Evolutionary conservation across 176 grass and related monocot genomes (phyloP).

Genomic region (Oryza meyeriana): DNA sequence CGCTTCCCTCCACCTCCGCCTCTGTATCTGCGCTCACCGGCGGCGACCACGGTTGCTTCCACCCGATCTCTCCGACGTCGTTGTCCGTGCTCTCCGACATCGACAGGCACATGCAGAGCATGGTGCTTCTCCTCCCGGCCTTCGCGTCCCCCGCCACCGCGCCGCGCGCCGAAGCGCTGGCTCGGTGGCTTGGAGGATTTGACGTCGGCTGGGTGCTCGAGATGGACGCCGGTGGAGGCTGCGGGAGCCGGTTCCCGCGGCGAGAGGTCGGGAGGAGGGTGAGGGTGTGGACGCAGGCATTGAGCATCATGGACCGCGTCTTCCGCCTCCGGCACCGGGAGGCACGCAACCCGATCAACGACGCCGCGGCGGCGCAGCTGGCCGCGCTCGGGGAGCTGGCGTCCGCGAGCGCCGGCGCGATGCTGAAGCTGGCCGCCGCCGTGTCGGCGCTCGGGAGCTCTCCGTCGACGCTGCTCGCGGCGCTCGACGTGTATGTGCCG

Average conservation of each 20-base stretch:
- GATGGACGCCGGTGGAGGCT: background rate
- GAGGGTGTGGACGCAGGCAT: slow-evolving; percentile 20
- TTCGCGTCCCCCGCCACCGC: background rate
- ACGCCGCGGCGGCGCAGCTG: background rate
- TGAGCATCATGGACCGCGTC: slow-evolving; percentile 31
- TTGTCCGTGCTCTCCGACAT: slow-evolving; percentile 22
- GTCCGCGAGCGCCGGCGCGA: slow-evolving; percentile 10
- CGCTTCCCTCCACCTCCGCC: background rate
- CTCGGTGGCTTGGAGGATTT: slow-evolving; percentile 31
- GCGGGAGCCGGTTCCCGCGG: background rate
- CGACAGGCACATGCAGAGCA: slow-evolving; percentile 33
- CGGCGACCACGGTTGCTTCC: background rate
- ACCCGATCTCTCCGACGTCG: background rate
- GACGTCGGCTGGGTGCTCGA: slow-evolving; percentile 32
- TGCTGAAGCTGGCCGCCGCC: slow-evolving; percentile 20
- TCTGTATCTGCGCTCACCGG: background rate
- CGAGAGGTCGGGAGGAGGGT: slow-evolving; percentile 33
- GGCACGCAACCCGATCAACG: background rate
- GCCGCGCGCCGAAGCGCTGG: background rate
- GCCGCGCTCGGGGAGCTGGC: slow-evolving; percentile 24
- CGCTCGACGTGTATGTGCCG: slow-evolving; percentile 37
- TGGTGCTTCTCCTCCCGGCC: slow-evolving; percentile 27
- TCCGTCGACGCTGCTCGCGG: slow-evolving; percentile 36
- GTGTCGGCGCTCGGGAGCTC: slow-evolving; percentile 31
- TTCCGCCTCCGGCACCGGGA: slow-evolving; percentile 29